These are phyloP conservation scores for Geoglossum glabrum DNA, from an alignment of 495 filamentous ascomycete species.

Conservation along the genomic window DNA sequence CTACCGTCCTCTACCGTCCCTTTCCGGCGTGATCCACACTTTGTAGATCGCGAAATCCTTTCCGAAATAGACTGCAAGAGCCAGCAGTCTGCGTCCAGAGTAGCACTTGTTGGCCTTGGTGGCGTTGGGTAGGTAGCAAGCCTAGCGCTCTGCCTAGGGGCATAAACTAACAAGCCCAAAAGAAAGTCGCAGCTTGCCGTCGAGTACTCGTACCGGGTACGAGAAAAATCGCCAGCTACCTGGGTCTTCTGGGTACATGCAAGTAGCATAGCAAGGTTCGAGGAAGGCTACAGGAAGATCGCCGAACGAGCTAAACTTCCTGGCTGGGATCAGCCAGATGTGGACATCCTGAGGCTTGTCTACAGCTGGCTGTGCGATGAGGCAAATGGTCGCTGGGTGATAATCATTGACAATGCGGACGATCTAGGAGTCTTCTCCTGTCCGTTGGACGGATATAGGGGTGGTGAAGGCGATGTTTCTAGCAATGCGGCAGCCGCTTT, in stretches of 20 bases:
- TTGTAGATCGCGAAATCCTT: too few species aligned
- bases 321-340: slow-evolving; percentile 5
- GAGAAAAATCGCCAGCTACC: slow-evolving; percentile 14
- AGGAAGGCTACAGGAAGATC: slow-evolving; percentile 24
- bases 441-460: too few species aligned
- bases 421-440: slow-evolving; percentile 3
- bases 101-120: too few species aligned
- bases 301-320: slow-evolving; percentile 9
- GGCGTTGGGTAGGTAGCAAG: too few species aligned
- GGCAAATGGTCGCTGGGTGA: background rate
- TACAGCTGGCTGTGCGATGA: background rate
- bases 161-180: background rate
- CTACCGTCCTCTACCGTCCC: too few species aligned
- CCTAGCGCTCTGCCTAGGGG: too few species aligned
- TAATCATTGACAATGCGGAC: slow-evolving; percentile 8
- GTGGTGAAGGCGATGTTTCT: too few species aligned
- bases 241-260: slow-evolving; percentile 29
- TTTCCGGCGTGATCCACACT: too few species aligned
- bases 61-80: too few species aligned
- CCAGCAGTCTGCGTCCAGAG: too few species aligned
- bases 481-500: background rate
- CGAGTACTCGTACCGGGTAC: slow-evolving; percentile 23
- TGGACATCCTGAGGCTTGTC: slow-evolving; percentile 11
- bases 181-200: slow-evolving; percentile 35
- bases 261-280: slow-evolving; percentile 18